Evolutionary conservation across 805 yeast genomes (phyloP).

Genomic region (Yarrowia hollandica): DNA sequence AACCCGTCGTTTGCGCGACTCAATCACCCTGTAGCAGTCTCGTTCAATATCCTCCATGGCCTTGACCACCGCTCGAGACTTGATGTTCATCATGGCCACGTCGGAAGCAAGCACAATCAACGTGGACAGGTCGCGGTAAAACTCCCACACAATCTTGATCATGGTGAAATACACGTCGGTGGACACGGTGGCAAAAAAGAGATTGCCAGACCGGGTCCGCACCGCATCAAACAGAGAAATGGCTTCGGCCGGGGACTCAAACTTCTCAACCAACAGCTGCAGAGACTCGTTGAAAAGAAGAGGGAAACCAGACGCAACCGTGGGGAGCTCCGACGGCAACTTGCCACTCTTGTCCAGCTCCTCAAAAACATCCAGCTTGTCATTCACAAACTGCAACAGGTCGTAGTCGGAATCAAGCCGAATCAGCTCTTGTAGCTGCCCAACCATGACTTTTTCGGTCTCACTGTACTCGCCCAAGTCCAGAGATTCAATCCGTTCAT

Average conservation of each 20-base stretch:
- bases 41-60: not conserved
- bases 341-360: not conserved
- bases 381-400: slow-evolving; percentile 6
- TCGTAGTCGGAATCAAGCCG: slow-evolving; percentile 16
- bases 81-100: not conserved
- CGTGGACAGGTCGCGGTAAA: slow-evolving; percentile 41
- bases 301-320: slow-evolving; percentile 30
- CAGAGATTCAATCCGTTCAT: not conserved
- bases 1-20: not conserved
- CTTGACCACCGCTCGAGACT: not conserved
- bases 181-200: slow-evolving; percentile 44
- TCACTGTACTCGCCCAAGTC: not conserved
- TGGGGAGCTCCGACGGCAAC: slow-evolving; percentile 25
- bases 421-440: not conserved
- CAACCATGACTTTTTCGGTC: not conserved
- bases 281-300: slow-evolving; percentile 33
- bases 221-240: slow-evolving; percentile 43
- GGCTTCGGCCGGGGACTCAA: slow-evolving; percentile 42
- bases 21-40: not conserved
- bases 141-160: slow-evolving; percentile 44
- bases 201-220: slow-evolving; percentile 42
- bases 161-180: slow-evolving; percentile 45
- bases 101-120: not conserved
- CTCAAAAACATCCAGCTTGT: not conserved
- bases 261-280: slow-evolving; percentile 33